phyloP scores from a whole-genome alignment of 257 asterid species.

The Scutellaria barbata region DNA sequence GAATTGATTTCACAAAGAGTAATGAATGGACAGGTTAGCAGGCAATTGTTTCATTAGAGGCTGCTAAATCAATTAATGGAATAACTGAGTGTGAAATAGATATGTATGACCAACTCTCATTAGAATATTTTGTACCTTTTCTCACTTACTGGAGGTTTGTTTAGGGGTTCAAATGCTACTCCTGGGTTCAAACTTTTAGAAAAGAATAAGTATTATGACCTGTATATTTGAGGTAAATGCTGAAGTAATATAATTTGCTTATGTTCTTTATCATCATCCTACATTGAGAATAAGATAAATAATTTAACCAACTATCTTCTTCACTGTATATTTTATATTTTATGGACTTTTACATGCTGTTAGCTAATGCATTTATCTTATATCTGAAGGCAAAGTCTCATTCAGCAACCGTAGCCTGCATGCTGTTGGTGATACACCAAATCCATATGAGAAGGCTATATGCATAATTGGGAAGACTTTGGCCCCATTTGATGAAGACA shows the following conservation, averaged over 20 bases:
- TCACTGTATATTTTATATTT: conserved; percentile 13
- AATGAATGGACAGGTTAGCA: conserved; percentile 87
- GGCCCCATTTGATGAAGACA: conserved; percentile 87
- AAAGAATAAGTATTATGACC: not conserved
- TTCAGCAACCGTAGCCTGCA: conserved; percentile 77
- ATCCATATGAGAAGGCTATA: conserved; percentile 88
- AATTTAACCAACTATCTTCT: conserved; percentile 8
- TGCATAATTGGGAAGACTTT: conserved; percentile 80
- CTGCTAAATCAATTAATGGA: conserved; percentile 5
- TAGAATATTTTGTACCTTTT: not conserved
- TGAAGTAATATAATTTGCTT: conserved; percentile 19
- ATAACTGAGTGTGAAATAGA: not conserved
- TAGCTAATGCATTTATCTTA: conserved; percentile 41
- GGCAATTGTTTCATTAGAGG: conserved; percentile 33
- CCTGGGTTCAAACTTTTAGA: not conserved
- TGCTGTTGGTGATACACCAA: conserved; percentile 59
- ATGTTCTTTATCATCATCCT: not conserved
- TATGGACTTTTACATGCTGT: conserved; percentile 11
- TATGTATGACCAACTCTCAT: not conserved
- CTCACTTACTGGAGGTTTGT: not conserved
- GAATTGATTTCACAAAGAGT: conserved; percentile 87
- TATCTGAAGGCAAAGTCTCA: conserved; percentile 65
- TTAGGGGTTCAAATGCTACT: conserved; percentile 8
- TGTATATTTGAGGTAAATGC: conserved; percentile 1
- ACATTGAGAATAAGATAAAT: conserved; percentile 11